Conservation (phyloP, 257 asterid species). For the Lantana camara region DNA sequence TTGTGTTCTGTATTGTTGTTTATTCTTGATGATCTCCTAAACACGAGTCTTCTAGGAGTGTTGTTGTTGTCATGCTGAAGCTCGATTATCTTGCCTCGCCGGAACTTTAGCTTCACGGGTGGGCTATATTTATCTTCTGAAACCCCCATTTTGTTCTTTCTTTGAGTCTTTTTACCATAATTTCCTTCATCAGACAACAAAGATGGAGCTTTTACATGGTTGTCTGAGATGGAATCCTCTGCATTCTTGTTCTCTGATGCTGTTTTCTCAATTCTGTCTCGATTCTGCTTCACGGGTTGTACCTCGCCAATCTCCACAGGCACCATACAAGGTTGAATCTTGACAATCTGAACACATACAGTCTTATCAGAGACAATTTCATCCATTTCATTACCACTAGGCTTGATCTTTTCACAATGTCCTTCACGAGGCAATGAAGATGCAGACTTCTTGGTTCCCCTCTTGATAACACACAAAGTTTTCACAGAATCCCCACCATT, state of each 20-base stretch:
- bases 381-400: constrained; percentile 1
- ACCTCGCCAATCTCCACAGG: constrained; percentile 10
- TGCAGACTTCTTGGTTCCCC: constrained; percentile 23
- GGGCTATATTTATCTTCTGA: constrained; percentile 33
- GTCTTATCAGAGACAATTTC: constrained; percentile 23
- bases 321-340: constrained; percentile 10
- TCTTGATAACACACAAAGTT: constrained; percentile 32
- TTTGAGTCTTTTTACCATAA: constrained; percentile 17
- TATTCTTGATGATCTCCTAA: constrained; percentile 12
- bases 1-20: constrained; percentile 1
- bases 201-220: constrained; percentile 22
- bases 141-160: constrained; percentile 17
- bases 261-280: too few species aligned
- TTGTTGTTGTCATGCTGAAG: constrained; percentile 27
- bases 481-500: constrained; percentile 31
- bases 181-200: constrained; percentile 25
- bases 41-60: constrained; percentile 30
- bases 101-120: constrained; percentile 52
- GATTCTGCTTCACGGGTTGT: constrained; percentile 3
- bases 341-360: not conserved
- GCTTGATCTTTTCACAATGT: constrained; percentile 11
- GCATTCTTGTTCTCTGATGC: too few species aligned
- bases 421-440: constrained; percentile 23
- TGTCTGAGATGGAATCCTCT: not conserved
- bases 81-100: constrained; percentile 40